phyloP scores from a whole-genome alignment of 2,329 filamentous ascomycete species.

The Endoconidiophora laricicola region DNA sequence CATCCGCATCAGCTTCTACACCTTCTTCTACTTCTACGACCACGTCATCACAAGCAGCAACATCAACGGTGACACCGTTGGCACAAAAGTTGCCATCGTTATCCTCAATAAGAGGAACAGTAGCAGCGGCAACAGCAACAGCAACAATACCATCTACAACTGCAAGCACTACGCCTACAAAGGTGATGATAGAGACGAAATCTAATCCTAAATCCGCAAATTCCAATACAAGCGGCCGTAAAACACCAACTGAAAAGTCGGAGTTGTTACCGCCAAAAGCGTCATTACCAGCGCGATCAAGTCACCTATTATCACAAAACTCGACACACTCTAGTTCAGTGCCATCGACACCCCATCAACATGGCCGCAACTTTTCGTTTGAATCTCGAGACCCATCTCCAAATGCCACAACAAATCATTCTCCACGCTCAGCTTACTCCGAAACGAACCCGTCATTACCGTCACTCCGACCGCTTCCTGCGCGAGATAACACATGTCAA shows the following conservation, averaged over 20 bases:
- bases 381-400: conserved; percentile 69
- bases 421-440: conserved; percentile 77
- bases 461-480: conserved; percentile 47
- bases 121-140: conserved; percentile 1
- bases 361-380: conserved; percentile 65
- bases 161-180: background rate
- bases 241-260: conserved; percentile 14
- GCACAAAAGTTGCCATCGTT: background rate
- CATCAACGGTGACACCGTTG: background rate
- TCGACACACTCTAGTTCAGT: conserved; percentile 64
- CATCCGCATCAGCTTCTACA: too few species aligned
- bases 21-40: background rate
- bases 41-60: background rate
- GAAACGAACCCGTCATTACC: conserved; percentile 65
- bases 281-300: conserved; percentile 15
- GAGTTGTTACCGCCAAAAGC: conserved; percentile 17
- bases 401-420: conserved; percentile 58
- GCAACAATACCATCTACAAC: background rate
- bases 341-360: conserved; percentile 83
- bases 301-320: conserved; percentile 10
- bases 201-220: background rate
- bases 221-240: background rate
- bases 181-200: background rate
- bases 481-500: conserved; percentile 50
- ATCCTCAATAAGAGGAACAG: conserved; percentile 18